Percentiles rank a stretch among this genome's conserved stretches.
These are phyloP conservation scores for Pseudopyricularia cyperi DNA, from an alignment of 2,329 filamentous ascomycete species.

Conservation along the genomic window DNA sequence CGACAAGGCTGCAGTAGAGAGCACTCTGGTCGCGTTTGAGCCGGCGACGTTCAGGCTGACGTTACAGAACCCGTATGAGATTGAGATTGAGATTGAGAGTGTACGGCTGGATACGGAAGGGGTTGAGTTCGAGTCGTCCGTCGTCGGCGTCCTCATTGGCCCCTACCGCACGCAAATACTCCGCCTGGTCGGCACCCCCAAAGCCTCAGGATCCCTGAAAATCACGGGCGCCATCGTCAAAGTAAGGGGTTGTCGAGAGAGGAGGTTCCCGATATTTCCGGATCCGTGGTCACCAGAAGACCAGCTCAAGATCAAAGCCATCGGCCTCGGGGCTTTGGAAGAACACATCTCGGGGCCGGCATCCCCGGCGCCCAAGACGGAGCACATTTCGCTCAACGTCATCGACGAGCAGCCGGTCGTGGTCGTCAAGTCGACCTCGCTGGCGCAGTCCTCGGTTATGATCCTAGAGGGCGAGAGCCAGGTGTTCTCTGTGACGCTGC, in stretches of 20 bases:
- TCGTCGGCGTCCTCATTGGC: slow-evolving; percentile 56
- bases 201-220: slow-evolving; percentile 51
- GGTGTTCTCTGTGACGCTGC: slow-evolving; percentile 63
- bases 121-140: slow-evolving; percentile 53
- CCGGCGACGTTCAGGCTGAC: slow-evolving; percentile 66
- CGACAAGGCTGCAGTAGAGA: slow-evolving; percentile 46
- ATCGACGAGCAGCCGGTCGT: slow-evolving; percentile 70
- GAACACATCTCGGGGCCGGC: slow-evolving; percentile 22
- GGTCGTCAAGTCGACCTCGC: slow-evolving; percentile 59
- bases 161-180: slow-evolving; percentile 75
- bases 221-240: slow-evolving; percentile 70
- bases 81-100: slow-evolving; percentile 80
- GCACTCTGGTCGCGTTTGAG: slow-evolving; percentile 68
- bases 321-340: slow-evolving; percentile 49
- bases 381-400: slow-evolving; percentile 53
- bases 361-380: slow-evolving; percentile 29
- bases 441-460: slow-evolving; percentile 81
- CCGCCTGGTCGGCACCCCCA: slow-evolving; percentile 55
- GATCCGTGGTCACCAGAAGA: slow-evolving; percentile 60
- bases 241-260: slow-evolving; percentile 68
- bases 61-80: slow-evolving; percentile 87
- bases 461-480: slow-evolving; percentile 80
- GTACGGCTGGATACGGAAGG: slow-evolving; percentile 65
- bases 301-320: slow-evolving; percentile 63
- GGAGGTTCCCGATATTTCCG: slow-evolving; percentile 72